Conservation (phyloP, 2,329 filamentous ascomycete genomes). For the Sarocladiaceae sp. region DNA sequence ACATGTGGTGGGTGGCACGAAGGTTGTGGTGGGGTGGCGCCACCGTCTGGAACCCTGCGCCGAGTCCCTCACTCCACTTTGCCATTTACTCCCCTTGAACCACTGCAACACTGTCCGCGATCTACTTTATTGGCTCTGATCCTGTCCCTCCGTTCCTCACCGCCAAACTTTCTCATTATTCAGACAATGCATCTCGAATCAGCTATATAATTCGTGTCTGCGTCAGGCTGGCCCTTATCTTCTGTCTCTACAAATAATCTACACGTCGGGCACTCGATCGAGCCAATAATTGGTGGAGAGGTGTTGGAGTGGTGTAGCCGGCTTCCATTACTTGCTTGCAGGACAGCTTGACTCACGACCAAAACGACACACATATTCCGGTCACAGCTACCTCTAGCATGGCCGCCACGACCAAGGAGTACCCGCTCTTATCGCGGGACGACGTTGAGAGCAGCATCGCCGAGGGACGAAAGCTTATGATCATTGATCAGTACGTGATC, state of each 20-base stretch:
- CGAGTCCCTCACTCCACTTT: neutral
- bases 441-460: constrained; percentile 72
- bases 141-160: neutral
- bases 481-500: constrained; percentile 75
- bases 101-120: neutral
- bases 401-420: constrained; percentile 18
- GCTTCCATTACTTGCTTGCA: too few relatives aligned
- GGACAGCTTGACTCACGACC: too few relatives aligned
- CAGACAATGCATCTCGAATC: neutral
- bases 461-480: constrained; percentile 72
- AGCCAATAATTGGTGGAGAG: too few relatives aligned
- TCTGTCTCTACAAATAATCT: too few relatives aligned
- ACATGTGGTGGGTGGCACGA: constrained; percentile 1
- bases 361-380: neutral
- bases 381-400: neutral
- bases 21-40: constrained; percentile 1
- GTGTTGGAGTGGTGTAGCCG: too few relatives aligned
- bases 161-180: neutral
- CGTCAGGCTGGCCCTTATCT: neutral
- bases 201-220: neutral
- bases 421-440: constrained; percentile 33
- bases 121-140: neutral
- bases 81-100: neutral
- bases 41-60: neutral
- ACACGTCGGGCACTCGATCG: too few relatives aligned